A percentile compares a stretch with the other conserved stretches of the same genome.
These are phyloP conservation scores for Aspergillus luchuensis DNA, from an alignment of 2,329 filamentous ascomycete species.

Conservation along the genomic window DNA sequence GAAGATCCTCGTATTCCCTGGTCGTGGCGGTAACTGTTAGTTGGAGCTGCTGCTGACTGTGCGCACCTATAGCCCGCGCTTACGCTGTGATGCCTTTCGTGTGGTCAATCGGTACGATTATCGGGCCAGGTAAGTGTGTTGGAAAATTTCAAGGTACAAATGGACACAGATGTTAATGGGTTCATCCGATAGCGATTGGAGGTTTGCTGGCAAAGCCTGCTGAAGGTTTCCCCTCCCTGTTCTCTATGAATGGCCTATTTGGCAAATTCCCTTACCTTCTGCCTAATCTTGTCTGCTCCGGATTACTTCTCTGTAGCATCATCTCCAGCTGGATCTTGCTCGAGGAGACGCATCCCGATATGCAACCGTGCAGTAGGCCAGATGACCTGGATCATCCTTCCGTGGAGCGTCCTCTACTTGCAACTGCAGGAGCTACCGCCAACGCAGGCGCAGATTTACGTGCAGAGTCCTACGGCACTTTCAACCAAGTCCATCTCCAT, in stretches of 20 bases:
- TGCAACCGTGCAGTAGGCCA: conserved; percentile 58
- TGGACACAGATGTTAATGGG: conserved; percentile 16
- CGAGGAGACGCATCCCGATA: conserved; percentile 85
- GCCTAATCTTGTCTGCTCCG: conserved; percentile 82
- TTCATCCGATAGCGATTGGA: conserved; percentile 64
- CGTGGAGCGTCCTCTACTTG: conserved; percentile 73
- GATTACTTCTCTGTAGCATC: conserved; percentile 75
- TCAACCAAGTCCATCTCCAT: conserved; percentile 60
- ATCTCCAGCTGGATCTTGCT: conserved; percentile 77
- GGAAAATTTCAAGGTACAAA: neutral
- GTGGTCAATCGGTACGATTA: conserved; percentile 86
- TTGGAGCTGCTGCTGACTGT: conserved; percentile 13
- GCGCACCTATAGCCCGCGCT: conserved; percentile 63
- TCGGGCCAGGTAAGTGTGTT: conserved; percentile 62
- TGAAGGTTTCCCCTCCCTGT: conserved; percentile 69
- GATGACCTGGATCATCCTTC: conserved; percentile 44
- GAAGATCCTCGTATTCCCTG: conserved; percentile 35
- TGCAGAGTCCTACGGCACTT: conserved; percentile 78
- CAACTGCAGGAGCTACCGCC: conserved; percentile 72
- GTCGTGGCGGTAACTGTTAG: neutral
- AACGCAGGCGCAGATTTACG: conserved; percentile 72
- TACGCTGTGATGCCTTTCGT: conserved; percentile 94
- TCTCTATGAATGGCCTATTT: conserved; percentile 70
- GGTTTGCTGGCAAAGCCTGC: conserved; percentile 81
- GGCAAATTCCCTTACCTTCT: conserved; percentile 81